Conservation (phyloP, 176 grass and related monocot genomes). For the Thinopyrum elongatum region DNA sequence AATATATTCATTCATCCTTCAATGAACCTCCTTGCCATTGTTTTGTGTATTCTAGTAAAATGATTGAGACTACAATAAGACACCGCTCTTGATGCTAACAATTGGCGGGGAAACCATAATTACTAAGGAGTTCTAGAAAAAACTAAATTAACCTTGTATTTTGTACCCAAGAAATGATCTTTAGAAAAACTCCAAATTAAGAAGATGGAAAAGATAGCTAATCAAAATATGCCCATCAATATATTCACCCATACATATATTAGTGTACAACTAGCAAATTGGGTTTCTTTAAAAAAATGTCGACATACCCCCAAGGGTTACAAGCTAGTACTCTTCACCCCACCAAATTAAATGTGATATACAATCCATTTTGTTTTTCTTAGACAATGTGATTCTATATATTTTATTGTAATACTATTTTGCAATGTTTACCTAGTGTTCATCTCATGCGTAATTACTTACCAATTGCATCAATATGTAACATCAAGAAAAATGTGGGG, state of each 20-base stretch:
- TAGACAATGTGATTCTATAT: too few relatives aligned
- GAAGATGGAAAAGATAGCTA: background rate
- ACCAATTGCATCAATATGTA: constrained; percentile 58
- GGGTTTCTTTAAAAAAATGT: background rate
- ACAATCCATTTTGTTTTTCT: background rate
- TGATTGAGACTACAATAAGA: background rate
- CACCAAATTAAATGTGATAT: background rate
- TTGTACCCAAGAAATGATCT: background rate
- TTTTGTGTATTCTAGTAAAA: background rate
- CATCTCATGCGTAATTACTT: background rate
- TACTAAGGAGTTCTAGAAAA: background rate
- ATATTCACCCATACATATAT: background rate
- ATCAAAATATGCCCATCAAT: background rate
- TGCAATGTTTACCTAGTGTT: background rate
- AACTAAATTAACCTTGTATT: background rate
- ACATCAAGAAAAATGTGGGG: constrained; percentile 84
- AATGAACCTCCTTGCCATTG: background rate
- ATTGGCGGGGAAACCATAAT: background rate
- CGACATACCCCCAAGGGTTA: background rate
- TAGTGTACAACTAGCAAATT: background rate
- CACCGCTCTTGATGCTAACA: background rate
- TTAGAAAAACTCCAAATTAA: background rate
- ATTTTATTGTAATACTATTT: background rate
- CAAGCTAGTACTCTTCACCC: background rate
- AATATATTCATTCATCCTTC: background rate